phyloP scores from a whole-genome alignment of 345 rosid species.

The Nephelium lappaceum region DNA sequence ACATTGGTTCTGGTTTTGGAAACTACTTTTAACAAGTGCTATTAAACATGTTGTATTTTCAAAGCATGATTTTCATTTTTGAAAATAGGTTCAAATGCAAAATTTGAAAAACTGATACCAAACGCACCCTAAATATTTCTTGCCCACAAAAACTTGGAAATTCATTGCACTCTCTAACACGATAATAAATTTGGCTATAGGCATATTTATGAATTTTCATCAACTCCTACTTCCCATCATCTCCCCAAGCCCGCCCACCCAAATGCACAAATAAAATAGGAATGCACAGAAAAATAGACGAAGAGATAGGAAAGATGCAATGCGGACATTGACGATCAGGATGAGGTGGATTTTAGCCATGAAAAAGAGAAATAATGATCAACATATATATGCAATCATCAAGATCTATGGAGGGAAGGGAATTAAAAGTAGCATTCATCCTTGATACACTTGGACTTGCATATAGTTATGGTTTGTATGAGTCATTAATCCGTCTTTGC shows the following conservation, averaged over 20 bases:
- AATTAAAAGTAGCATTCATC: background rate
- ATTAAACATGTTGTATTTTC: no score
- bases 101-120: no score
- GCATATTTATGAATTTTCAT: background rate
- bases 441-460: background rate
- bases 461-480: background rate
- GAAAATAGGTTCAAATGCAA: no score
- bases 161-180: background rate
- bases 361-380: background rate
- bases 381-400: background rate
- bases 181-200: background rate
- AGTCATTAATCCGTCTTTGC: constrained; percentile 33
- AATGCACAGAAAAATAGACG: background rate
- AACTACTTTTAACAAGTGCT: no score
- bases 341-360: background rate
- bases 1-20: no score
- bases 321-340: background rate
- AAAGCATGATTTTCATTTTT: no score
- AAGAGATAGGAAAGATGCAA: no score
- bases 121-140: background rate
- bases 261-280: no score
- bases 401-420: background rate
- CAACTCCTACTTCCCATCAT: background rate
- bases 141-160: constrained; percentile 1
- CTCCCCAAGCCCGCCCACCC: no score